Evolutionary conservation across 352 stramenopile species (phyloP), one percentile per base, ranked within the genome.

Genomic region (Phytophthora citricola): DNA sequence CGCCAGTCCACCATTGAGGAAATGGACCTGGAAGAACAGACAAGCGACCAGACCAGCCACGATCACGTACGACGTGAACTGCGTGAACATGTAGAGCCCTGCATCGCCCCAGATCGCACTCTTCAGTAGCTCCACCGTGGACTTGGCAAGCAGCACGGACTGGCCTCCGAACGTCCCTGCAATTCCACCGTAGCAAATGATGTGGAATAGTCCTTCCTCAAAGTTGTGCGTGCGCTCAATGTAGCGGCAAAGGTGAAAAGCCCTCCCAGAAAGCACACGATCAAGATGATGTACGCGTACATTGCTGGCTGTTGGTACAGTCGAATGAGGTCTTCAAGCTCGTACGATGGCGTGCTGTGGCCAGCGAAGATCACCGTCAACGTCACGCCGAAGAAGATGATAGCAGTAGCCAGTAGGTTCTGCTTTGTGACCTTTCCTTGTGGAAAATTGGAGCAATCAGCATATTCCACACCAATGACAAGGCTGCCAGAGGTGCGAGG

Each of bases 391-490:
- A 80, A 54, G 64, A 97, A 97, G 66, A 98, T 97, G 65, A 98
- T 94, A 26, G 74, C 75, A 1, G 89, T 97, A 4, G 90, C 86
- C 11, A 93, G 59, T 29, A 97, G 73, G 61, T 96, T 95, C 40
- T 89, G 70, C 9, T 73, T 63, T 9, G 87, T 97, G 27, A 97
- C 81, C 44, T 87, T 58, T 97, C 91, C 50, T 94, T 90, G 78
- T 97, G 89, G 65, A 98, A 95, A 10, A 91, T 85, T 2, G 89
- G 89, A 1, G 92, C 91, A 56, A 98, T 94, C 39, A 97, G 86
- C 73, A 97, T 93, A 69, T 98, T 98, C 85, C 90, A 97, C 7
- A 97, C 92, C 12, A 98, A 79, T 44, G 87, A 95, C 17, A 97
- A 73, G 22, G 92, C 90, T 4, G 91, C 92, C 47, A 98, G 78